phyloP scores from a whole-genome alignment of 768 basidiomycete genomes.

The Paxillus rubicundulus region DNA sequence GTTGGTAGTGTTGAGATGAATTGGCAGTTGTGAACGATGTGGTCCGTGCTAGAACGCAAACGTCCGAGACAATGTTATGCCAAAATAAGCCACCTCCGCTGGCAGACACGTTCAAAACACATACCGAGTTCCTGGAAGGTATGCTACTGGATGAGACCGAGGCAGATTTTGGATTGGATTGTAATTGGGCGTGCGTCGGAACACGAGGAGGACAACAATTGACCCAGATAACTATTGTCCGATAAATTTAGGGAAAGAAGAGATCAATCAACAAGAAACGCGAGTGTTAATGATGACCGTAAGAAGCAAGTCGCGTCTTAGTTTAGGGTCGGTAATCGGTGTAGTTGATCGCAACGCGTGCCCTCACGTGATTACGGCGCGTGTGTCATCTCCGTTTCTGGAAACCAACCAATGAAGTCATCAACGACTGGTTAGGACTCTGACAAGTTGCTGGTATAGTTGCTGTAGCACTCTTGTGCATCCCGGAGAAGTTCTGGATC shows the following conservation, averaged over 20 bases:
- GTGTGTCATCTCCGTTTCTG: too few species aligned
- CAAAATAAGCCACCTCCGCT: not conserved
- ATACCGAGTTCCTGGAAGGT: not conserved
- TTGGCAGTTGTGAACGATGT: not conserved
- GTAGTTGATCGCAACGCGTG: slow-evolving; percentile 31
- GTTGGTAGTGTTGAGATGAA: not conserved
- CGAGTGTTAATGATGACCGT: slow-evolving; percentile 27
- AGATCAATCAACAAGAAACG: slow-evolving; percentile 3
- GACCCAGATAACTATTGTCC: too few species aligned
- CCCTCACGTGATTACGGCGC: slow-evolving; percentile 17
- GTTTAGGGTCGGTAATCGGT: slow-evolving; percentile 34
- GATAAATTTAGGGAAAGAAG: not conserved
- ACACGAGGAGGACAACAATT: too few species aligned
- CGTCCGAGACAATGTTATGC: not conserved
- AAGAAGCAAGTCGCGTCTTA: slow-evolving; percentile 28
- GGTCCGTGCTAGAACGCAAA: not conserved
- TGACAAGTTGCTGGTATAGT: too few species aligned
- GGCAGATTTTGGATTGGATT: too few species aligned
- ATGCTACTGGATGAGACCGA: not conserved
- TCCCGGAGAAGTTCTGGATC: too few species aligned
- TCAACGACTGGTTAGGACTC: too few species aligned
- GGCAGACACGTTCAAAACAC: not conserved
- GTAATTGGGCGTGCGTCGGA: too few species aligned
- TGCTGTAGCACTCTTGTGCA: too few species aligned
- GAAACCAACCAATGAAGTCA: too few species aligned